Conservation (phyloP, 1,284 basidiomycete species). For the Singerocomus inundabilis region DNA sequence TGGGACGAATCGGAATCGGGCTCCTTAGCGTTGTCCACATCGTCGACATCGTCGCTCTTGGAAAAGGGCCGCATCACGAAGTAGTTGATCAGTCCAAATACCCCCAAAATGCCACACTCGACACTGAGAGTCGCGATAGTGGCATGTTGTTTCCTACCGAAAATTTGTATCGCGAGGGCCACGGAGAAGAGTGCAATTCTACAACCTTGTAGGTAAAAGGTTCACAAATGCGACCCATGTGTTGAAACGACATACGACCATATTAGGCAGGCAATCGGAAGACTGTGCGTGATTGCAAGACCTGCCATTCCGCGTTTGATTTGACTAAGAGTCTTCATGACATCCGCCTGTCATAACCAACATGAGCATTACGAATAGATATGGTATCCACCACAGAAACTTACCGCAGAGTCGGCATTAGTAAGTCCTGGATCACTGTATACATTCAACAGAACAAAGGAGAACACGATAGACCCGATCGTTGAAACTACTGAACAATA, state of each 20-base stretch:
- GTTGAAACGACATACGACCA: slow-evolving; percentile 17
- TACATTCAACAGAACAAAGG: slow-evolving; percentile 15
- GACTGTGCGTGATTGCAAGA: slow-evolving; percentile 17
- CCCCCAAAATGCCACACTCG: slow-evolving; percentile 9
- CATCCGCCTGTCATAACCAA: neutral
- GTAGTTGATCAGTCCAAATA: slow-evolving; percentile 1
- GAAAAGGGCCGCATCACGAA: slow-evolving; percentile 8
- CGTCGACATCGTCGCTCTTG: neutral
- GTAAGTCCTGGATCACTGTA: slow-evolving; percentile 16
- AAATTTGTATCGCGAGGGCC: slow-evolving; percentile 16
- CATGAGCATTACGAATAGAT: neutral
- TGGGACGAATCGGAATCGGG: neutral
- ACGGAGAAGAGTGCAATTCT: slow-evolving; percentile 17
- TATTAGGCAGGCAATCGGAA: slow-evolving; percentile 14
- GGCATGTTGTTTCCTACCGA: neutral
- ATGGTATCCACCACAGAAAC: neutral
- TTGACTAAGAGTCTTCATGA: slow-evolving; percentile 6
- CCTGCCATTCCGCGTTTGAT: slow-evolving; percentile 9
- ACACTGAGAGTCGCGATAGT: slow-evolving; percentile 3
- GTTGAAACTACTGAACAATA: slow-evolving; percentile 17
- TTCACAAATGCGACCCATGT: neutral
- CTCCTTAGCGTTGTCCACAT: neutral
- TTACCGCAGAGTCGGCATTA: slow-evolving; percentile 8
- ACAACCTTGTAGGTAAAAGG: neutral
- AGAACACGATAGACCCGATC: slow-evolving; percentile 17